A percentile compares a stretch with the other conserved stretches of the same genome.
These are phyloP conservation scores for Asterophora parasitica DNA, from an alignment of 768 basidiomycete species.

Conservation along the genomic window DNA sequence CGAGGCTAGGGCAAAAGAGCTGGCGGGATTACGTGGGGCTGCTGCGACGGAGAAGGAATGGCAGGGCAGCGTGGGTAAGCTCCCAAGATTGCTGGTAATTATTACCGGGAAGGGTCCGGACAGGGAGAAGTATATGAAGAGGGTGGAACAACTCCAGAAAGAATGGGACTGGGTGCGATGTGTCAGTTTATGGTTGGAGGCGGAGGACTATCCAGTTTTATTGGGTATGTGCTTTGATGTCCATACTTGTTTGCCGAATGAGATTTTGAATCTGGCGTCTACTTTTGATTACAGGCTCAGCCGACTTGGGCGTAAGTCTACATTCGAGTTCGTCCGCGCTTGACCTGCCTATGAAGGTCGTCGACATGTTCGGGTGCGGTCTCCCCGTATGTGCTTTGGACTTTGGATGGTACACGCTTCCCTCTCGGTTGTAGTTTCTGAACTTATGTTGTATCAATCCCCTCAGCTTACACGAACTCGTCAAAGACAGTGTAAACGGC, in stretches of 20 bases:
- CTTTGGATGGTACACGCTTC: conserved; percentile 68
- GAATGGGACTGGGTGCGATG: conserved; percentile 78
- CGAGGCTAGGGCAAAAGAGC: conserved; percentile 48
- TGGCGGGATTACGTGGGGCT: conserved; percentile 10
- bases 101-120: conserved; percentile 91
- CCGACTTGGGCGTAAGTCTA: conserved; percentile 87
- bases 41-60: conserved; percentile 1
- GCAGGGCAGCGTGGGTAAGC: conserved; percentile 15
- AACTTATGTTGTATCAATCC: not conserved
- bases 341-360: conserved; percentile 98
- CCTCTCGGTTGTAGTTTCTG: too few species aligned
- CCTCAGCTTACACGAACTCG: conserved; percentile 77
- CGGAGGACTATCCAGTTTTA: conserved; percentile 83
- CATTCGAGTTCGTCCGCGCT: conserved; percentile 87
- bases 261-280: too few species aligned
- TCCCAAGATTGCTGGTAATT: conserved; percentile 79
- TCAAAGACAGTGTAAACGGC: conserved; percentile 82
- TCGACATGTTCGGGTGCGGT: conserved; percentile 98
- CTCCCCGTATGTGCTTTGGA: conserved; percentile 89
- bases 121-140: conserved; percentile 65
- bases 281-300: conserved; percentile 53
- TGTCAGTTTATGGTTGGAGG: conserved; percentile 82
- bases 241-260: not conserved
- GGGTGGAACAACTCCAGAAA: conserved; percentile 54
- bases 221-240: conserved; percentile 48